These are phyloP conservation scores for Aspergillus cejpii DNA, from an alignment of 2,329 filamentous ascomycete species.

Conservation along the genomic window DNA sequence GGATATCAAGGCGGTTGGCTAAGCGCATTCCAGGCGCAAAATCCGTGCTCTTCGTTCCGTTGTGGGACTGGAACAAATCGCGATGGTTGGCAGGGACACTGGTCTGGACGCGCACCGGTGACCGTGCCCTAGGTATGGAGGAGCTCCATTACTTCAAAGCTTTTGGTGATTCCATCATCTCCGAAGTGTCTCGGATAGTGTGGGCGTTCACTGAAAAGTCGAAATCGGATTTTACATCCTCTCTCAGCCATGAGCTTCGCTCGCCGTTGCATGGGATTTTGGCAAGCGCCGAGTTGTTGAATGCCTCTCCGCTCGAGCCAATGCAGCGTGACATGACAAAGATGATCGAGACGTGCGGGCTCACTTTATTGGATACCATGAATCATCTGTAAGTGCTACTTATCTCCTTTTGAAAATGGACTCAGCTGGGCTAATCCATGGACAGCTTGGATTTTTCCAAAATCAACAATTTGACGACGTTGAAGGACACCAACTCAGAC, in stretches of 20 bases:
- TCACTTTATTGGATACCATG: slow-evolving; percentile 46
- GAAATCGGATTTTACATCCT: slow-evolving; percentile 48
- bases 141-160: slow-evolving; percentile 31
- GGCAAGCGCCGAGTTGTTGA: slow-evolving; percentile 44
- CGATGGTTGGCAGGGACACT: slow-evolving; percentile 29
- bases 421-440: background rate
- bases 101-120: slow-evolving; percentile 21
- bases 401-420: background rate
- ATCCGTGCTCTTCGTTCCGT: slow-evolving; percentile 25
- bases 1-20: slow-evolving; percentile 8
- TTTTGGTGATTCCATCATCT: slow-evolving; percentile 33
- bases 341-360: slow-evolving; percentile 45
- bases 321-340: slow-evolving; percentile 39
- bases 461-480: slow-evolving; percentile 20
- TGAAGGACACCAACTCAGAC: background rate
- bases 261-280: slow-evolving; percentile 42
- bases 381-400: slow-evolving; percentile 21
- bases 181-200: slow-evolving; percentile 33
- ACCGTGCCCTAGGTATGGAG: slow-evolving; percentile 11
- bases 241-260: slow-evolving; percentile 48
- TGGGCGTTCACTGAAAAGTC: slow-evolving; percentile 36
- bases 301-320: slow-evolving; percentile 36
- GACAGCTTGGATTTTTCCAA: slow-evolving; percentile 26
- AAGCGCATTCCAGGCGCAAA: slow-evolving; percentile 17
- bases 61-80: slow-evolving; percentile 28